phyloP scores from a whole-genome alignment of 257 asterid genomes.

The Linderniella brevidens region DNA sequence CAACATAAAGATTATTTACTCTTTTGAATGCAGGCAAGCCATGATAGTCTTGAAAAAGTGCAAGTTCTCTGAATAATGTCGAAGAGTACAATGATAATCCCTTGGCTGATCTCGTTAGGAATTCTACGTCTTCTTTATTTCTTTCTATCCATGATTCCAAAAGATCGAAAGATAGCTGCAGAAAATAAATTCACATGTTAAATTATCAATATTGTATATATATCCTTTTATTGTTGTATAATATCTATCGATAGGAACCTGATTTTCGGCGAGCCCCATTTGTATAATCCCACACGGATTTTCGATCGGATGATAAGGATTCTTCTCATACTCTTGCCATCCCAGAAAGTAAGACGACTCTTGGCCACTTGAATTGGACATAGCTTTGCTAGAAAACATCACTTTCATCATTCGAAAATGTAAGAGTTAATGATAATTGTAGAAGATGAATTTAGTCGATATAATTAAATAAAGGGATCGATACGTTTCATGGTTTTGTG shows the following conservation, averaged over 20 bases:
- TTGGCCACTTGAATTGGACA: slow-evolving; percentile 41
- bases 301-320: slow-evolving; percentile 22
- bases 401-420: slow-evolving; percentile 3
- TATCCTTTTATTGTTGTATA: background rate
- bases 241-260: slow-evolving; percentile 6
- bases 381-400: slow-evolving; percentile 30
- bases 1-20: too few species aligned
- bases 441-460: too few species aligned
- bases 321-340: slow-evolving; percentile 50
- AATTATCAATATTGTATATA: background rate
- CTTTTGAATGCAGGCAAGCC: slow-evolving; percentile 49
- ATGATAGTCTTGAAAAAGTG: slow-evolving; percentile 50
- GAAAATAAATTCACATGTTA: background rate
- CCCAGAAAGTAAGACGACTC: slow-evolving; percentile 50
- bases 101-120: too few species aligned
- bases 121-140: slow-evolving; percentile 25
- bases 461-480: too few species aligned
- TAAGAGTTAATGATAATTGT: background rate
- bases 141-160: slow-evolving; percentile 28
- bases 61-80: slow-evolving; percentile 43
- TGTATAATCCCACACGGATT: slow-evolving; percentile 45
- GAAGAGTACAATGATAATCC: too few species aligned
- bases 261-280: slow-evolving; percentile 55
- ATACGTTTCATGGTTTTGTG: too few species aligned
- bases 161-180: slow-evolving; percentile 34